phyloP scores from a whole-genome alignment of 257 asterid genomes.

The Eustoma russellianum region DNA sequence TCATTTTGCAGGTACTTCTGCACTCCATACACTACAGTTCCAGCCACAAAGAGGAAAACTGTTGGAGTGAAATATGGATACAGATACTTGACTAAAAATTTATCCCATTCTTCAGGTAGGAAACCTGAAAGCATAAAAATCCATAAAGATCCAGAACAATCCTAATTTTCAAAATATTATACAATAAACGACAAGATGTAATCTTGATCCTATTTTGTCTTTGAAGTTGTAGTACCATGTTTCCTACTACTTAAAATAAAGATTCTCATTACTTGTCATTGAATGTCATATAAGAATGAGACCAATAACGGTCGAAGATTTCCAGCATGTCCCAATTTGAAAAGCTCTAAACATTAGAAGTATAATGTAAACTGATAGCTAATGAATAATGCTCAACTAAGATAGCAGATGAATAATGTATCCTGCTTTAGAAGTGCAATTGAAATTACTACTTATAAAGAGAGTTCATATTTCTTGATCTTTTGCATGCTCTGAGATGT shows the following conservation, averaged over 20 bases:
- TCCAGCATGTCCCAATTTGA: too few relatives aligned
- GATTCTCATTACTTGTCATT: too few relatives aligned
- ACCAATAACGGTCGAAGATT: too few relatives aligned
- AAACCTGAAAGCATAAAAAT: slow-evolving; percentile 42
- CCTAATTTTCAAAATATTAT: neutral
- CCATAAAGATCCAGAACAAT: neutral
- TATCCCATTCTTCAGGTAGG: slow-evolving; percentile 90
- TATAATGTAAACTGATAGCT: too few relatives aligned
- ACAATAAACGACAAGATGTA: neutral
- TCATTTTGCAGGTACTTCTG: slow-evolving; percentile 75
- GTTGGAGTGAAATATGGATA: slow-evolving; percentile 88
- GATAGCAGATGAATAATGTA: neutral
- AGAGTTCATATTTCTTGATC: neutral
- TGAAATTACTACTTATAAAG: too few relatives aligned
- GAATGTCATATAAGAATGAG: too few relatives aligned
- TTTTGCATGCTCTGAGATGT: too few relatives aligned
- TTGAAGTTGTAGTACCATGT: too few relatives aligned
- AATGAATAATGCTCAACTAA: neutral
- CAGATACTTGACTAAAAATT: slow-evolving; percentile 64
- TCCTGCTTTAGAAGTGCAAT: too few relatives aligned
- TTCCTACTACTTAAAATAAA: too few relatives aligned
- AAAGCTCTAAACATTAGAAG: too few relatives aligned
- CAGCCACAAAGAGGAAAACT: slow-evolving; percentile 74
- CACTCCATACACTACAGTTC: slow-evolving; percentile 78
- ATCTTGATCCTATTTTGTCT: too few relatives aligned